Evolutionary conservation across 306 rosid species (phyloP).

Genomic region (Vachellia collinsii): DNA sequence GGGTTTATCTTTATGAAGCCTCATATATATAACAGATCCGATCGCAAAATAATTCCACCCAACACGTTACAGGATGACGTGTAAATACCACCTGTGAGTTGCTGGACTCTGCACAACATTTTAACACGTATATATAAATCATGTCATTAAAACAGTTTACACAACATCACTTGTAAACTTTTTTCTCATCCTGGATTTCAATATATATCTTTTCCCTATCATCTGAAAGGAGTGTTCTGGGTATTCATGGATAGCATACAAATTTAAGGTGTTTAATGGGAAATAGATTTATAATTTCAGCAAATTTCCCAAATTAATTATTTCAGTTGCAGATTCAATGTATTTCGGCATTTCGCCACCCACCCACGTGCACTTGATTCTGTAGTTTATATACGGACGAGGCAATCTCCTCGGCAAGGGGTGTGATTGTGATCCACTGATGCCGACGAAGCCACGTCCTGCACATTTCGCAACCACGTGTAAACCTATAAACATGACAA

Average conservation of each 20-base stretch:
- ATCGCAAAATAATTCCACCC: too few species aligned
- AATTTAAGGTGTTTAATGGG: not conserved
- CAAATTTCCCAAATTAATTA: not conserved
- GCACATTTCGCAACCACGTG: conserved; percentile 22
- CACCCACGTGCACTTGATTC: conserved; percentile 21
- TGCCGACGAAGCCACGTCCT: conserved; percentile 5
- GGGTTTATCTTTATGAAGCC: too few species aligned
- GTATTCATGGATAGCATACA: not conserved
- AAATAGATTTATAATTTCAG: not conserved
- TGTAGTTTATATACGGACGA: conserved; percentile 9
- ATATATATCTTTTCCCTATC: not conserved
- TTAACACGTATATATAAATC: not conserved
- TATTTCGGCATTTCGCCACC: not conserved
- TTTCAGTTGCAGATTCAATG: conserved; percentile 29
- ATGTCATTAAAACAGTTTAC: too few species aligned
- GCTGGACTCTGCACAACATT: not conserved
- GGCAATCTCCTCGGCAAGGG: not conserved
- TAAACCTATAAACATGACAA: not conserved
- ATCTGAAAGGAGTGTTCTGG: not conserved
- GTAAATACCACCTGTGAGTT: not conserved
- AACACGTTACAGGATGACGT: too few species aligned
- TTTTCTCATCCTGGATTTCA: not conserved
- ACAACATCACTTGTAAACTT: not conserved
- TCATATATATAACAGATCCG: too few species aligned
- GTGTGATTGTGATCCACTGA: not conserved